A percentile compares a stretch with the other conserved stretches of the same genome.
Evolutionary conservation across 345 rosid genomes (phyloP).

Genomic region (Toxicodendron radicans): DNA sequence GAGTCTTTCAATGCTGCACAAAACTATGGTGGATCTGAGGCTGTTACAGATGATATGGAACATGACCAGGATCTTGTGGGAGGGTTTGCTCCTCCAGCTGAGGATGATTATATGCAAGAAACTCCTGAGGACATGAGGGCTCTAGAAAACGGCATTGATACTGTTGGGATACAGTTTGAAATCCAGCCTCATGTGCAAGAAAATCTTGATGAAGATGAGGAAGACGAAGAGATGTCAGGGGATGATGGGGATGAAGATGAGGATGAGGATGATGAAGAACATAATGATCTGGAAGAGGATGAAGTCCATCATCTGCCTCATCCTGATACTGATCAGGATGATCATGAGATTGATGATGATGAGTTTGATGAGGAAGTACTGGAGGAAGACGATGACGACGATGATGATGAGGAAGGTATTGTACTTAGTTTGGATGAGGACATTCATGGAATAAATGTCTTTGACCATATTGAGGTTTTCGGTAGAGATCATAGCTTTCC

Average conservation of each 20-base stretch:
- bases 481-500: constrained; percentile 83
- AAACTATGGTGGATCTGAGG: constrained; percentile 71
- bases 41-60: constrained; percentile 91
- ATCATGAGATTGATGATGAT: constrained; percentile 92
- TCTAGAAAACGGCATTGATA: constrained; percentile 68
- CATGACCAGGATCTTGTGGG: constrained; percentile 89
- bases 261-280: constrained; percentile 67
- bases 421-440: constrained; percentile 90
- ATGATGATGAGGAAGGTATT: constrained; percentile 88
- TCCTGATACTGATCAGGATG: constrained; percentile 93
- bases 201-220: constrained; percentile 73
- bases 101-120: constrained; percentile 92
- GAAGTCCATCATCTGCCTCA: constrained; percentile 88
- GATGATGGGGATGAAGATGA: constrained; percentile 84
- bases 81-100: constrained; percentile 64
- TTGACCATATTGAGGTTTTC: constrained; percentile 92
- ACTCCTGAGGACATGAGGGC: constrained; percentile 72
- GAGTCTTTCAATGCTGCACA: constrained; percentile 53
- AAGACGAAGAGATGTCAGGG: constrained; percentile 85
- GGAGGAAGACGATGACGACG: constrained; percentile 92
- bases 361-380: constrained; percentile 89
- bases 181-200: constrained; percentile 79
- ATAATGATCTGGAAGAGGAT: constrained; percentile 75
- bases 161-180: constrained; percentile 71
- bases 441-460: constrained; percentile 82